Base-by-base conservation (phyloP, 192 early-diverging fungal species). In the Cladochytrium replicatum region DNA sequence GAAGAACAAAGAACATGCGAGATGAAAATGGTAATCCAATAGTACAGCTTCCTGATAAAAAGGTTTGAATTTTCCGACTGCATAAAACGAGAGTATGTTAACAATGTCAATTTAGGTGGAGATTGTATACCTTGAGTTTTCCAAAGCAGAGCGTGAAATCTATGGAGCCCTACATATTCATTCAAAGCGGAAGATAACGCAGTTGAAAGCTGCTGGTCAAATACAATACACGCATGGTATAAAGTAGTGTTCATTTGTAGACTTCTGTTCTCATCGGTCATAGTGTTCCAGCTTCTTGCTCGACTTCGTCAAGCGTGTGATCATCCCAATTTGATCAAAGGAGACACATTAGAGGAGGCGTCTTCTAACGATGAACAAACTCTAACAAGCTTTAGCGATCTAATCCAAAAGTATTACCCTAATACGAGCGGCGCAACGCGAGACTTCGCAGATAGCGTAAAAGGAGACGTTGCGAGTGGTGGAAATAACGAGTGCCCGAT, bases 1-100 rank as follows among this genome's bases (percentile, higher is more conserved):
- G 91, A 0, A 74, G 91, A 9, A 91, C 88, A 41, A 95, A 95
- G 55, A 61, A 66, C 19, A 82, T 80, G 60, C 67, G 68, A 2
- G 61, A 69, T 15, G 55, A 7, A 17, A 55, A 83, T 6, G 85
- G 87, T 2, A 69, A 79, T 29, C 72, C 76, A 3, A 84, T 95
- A 38, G 69, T 95, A 4, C 56, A 68, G 45, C 47, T 95, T 43
- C 90, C 89, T 2, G 59, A 74, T 7, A 82, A 69, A 37, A 46
- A 32, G 7, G 46, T 64, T 13, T 13, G 34, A 37, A 17, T 37
- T 13, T 37, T 37, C 17, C 17, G 34, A 37, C 17, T 37, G 13
- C 13, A 37, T 37, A 13, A 17, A 13, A 13, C 17, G 17, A 37
- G n/a, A n/a, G n/a, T 37, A 13, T 37, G 17, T 13, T 13, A 13